These are phyloP conservation scores for Candida maris DNA, from an alignment of 805 yeast genomes.

Conservation along the genomic window DNA sequence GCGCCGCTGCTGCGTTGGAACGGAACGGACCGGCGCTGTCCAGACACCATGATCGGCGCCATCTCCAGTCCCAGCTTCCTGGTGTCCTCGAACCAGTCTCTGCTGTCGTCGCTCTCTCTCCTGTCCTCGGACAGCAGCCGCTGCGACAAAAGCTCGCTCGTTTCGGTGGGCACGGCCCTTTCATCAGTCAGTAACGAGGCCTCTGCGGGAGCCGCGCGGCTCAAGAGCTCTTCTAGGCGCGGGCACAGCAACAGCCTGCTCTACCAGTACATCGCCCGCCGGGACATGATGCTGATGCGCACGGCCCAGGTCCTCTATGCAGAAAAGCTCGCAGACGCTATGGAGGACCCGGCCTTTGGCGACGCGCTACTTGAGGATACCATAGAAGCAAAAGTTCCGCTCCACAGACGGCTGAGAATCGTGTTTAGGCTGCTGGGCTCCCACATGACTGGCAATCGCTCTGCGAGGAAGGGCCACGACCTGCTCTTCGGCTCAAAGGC, in stretches of 20 bases:
- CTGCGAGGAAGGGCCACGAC: background rate
- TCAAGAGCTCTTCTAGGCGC: background rate
- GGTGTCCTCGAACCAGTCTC: background rate
- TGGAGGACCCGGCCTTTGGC: background rate
- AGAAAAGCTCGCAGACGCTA: background rate
- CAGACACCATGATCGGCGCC: constrained; percentile 1
- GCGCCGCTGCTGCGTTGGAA: too few species aligned
- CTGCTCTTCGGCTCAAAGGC: background rate
- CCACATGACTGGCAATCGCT: background rate
- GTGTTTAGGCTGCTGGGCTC: background rate
- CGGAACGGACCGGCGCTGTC: too few species aligned
- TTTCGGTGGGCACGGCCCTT: background rate
- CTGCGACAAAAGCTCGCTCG: background rate
- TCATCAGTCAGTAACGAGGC: background rate
- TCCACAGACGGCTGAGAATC: background rate
- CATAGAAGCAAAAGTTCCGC: background rate
- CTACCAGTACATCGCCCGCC: background rate
- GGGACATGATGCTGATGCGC: background rate
- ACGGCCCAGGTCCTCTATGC: background rate
- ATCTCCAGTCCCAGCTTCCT: constrained; percentile 2
- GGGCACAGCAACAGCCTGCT: background rate
- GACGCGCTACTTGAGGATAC: background rate
- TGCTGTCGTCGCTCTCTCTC: constrained; percentile 1
- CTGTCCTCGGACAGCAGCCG: background rate
- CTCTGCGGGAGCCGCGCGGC: background rate